Base-by-base conservation (phyloP, 495 filamentous ascomycete species). In the Paragyromitra xinjiangensis region DNA sequence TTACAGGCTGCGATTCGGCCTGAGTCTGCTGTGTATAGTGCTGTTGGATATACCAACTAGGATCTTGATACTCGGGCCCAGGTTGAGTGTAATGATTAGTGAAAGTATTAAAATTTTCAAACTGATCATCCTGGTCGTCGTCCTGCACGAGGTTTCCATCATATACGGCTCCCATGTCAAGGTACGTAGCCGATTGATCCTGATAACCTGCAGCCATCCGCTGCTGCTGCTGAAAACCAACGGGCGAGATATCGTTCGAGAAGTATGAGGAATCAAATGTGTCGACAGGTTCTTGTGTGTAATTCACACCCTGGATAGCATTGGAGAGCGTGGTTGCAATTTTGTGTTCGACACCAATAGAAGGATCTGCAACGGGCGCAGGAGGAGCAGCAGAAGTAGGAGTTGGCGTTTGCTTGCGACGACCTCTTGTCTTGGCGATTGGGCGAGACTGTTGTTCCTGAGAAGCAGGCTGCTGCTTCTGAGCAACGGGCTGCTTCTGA, bases 271-370 rank as follows among this genome's bases (percentile, higher is more conserved):
- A 37, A 16, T 11, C 55, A 8, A 37, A 45, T 16, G 7, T 14
- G 1, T 11, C 7, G 40, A 2, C 3, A 8, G 24, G 11, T 16
- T 11, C 19, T 2, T 11, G 1, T 2, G 64, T 7, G 40, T 51
- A 39, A 6, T 39, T 40, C n/a, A 3, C 11, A 37, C 24, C 12
- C 7, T 37, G 16, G 40, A 74, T 6, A 61, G 51, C 53, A 34
- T 59, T 3, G 26, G 53, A 45, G 16, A 74, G 24, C 0, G 64
- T 69, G 8, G 71, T 74, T 19, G 53, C 51, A 39, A 74, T 40
- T 12, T 74, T 40, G 8, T 42, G 12, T 6, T 74, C 71, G 16
- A 74, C 22, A 51, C 61, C 40, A 1, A 11, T 53, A 12, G 34
- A 37, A 6, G 4, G n/a, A 51, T 34, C 12, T 12, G 9, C 39